These are phyloP conservation scores for Acrodontium crateriforme DNA, from an alignment of 2,329 filamentous ascomycete genomes.

Conservation along the genomic window DNA sequence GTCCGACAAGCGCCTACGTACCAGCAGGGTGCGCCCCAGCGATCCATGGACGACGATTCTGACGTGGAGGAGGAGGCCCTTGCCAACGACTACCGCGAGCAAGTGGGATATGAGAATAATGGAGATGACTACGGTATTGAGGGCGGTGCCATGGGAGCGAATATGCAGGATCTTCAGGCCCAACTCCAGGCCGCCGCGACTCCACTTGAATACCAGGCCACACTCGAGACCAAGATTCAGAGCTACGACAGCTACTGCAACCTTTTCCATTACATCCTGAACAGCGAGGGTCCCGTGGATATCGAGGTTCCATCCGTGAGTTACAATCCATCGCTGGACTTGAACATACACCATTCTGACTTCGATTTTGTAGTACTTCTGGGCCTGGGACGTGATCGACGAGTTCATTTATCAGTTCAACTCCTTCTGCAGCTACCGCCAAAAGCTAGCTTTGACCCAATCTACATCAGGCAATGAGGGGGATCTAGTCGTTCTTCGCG, in stretches of 20 bases:
- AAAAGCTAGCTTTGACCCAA: slow-evolving; percentile 65
- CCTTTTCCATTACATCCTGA: slow-evolving; percentile 97
- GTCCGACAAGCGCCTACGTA: slow-evolving; percentile 25
- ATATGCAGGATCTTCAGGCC: slow-evolving; percentile 83
- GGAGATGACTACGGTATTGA: slow-evolving; percentile 53
- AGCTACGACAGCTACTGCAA: slow-evolving; percentile 99
- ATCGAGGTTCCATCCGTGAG: slow-evolving; percentile 89
- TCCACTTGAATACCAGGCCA: slow-evolving; percentile 89
- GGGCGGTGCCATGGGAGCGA: slow-evolving; percentile 50
- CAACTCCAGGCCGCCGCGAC: slow-evolving; percentile 84
- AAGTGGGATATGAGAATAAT: slow-evolving; percentile 89
- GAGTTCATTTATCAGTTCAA: slow-evolving; percentile 99
- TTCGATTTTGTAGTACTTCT: slow-evolving; percentile 63
- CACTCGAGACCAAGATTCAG: slow-evolving; percentile 91
- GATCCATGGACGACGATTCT: slow-evolving; percentile 44
- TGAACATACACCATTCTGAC: slow-evolving; percentile 1
- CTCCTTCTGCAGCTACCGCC: slow-evolving; percentile 94
- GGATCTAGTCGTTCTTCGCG: slow-evolving; percentile 78
- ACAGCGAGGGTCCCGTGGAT: slow-evolving; percentile 97
- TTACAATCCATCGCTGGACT: slow-evolving; percentile 12
- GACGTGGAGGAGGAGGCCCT: slow-evolving; percentile 94
- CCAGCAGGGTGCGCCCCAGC: slow-evolving; percentile 27
- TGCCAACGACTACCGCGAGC: slow-evolving; percentile 90
- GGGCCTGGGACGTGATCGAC: slow-evolving; percentile 99
- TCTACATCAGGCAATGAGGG: slow-evolving; percentile 61